Conservation (phyloP, 768 basidiomycete species). For the Termitomyces heimii region DNA sequence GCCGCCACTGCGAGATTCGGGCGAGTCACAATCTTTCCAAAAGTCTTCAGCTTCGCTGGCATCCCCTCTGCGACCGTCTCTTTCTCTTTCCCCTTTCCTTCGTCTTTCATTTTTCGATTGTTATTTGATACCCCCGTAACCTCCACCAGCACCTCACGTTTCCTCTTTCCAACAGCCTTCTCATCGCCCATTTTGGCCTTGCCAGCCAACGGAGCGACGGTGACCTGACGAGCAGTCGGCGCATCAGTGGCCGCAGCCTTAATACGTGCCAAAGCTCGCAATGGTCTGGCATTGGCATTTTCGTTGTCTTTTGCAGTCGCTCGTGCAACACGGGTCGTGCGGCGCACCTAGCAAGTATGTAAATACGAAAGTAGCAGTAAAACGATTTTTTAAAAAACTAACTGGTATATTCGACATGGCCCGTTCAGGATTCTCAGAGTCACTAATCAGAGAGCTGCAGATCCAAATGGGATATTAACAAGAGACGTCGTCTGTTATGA, state of each 20-base stretch:
- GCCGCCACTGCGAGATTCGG: conserved; percentile 23
- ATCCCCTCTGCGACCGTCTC: conserved; percentile 32
- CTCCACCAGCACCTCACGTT: conserved; percentile 71
- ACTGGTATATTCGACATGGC: conserved; percentile 30
- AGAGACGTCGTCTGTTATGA: neutral
- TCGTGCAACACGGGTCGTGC: conserved; percentile 54
- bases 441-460: neutral
- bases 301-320: conserved; percentile 54
- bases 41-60: conserved; percentile 18
- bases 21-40: conserved; percentile 22
- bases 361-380: neutral
- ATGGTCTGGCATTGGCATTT: conserved; percentile 62
- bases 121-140: conserved; percentile 43
- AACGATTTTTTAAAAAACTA: conserved; percentile 7
- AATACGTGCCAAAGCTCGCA: conserved; percentile 47
- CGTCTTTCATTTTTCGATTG: conserved; percentile 18
- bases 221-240: conserved; percentile 23
- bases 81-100: conserved; percentile 29
- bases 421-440: neutral
- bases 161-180: conserved; percentile 54
- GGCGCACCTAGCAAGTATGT: conserved; percentile 45
- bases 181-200: conserved; percentile 34
- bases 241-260: conserved; percentile 35
- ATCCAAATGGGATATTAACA: neutral
- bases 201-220: conserved; percentile 35